Evolutionary conservation across 306 rosid genomes (phyloP).

Genomic region (Cucurbita pepo): DNA sequence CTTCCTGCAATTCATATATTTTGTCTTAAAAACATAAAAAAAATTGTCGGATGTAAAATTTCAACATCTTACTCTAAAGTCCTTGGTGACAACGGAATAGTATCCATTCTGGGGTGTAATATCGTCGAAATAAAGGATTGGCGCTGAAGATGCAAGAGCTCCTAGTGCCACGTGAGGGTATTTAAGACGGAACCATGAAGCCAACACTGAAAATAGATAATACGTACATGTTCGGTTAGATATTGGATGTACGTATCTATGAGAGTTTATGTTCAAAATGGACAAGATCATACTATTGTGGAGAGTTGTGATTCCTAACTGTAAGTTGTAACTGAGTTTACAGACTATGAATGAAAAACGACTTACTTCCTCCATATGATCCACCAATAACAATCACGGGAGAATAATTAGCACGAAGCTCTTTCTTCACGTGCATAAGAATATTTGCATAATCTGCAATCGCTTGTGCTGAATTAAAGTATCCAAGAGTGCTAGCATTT

Average conservation of each 20-base stretch:
- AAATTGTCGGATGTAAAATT: neutral
- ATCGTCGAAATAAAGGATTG: slow-evolving; percentile 50
- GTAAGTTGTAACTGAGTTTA: neutral
- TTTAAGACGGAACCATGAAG: slow-evolving; percentile 78
- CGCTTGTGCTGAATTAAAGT: slow-evolving; percentile 73
- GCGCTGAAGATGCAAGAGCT: slow-evolving; percentile 79
- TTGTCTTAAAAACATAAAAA: neutral
- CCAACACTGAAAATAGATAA: slow-evolving; percentile 40
- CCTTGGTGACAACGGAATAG: slow-evolving; percentile 34
- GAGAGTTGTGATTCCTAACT: no score
- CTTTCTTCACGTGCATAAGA: slow-evolving; percentile 32
- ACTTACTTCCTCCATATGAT: slow-evolving; percentile 86
- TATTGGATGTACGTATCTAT: neutral
- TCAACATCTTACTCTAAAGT: slow-evolving; percentile 33
- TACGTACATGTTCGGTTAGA: neutral
- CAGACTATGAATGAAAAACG: neutral
- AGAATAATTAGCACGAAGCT: slow-evolving; percentile 22
- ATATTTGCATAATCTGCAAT: slow-evolving; percentile 59
- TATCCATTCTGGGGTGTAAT: slow-evolving; percentile 39
- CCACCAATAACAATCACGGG: slow-evolving; percentile 68
- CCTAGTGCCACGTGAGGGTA: slow-evolving; percentile 67
- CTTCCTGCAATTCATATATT: slow-evolving; percentile 26
- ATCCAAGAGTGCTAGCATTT: slow-evolving; percentile 43
- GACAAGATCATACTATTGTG: no score
- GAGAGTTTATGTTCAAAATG: no score